These are phyloP conservation scores for Fusarium setosum DNA, from an alignment of 2,329 filamentous ascomycete genomes.

Conservation along the genomic window DNA sequence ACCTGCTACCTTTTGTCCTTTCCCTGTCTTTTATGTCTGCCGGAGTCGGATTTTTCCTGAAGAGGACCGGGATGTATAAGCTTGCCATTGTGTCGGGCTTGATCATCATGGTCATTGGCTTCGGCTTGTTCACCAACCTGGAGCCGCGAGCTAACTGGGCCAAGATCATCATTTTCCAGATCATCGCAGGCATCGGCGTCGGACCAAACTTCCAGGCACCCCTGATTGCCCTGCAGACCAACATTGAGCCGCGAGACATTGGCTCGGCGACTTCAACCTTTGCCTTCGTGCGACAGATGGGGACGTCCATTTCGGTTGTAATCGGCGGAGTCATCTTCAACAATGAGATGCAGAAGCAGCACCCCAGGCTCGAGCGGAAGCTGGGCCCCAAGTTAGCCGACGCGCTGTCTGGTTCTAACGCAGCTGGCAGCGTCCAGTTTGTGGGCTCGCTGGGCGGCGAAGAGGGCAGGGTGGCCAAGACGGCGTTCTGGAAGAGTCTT, in stretches of 20 bases:
- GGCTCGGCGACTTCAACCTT: conserved; percentile 77
- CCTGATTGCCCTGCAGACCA: conserved; percentile 74
- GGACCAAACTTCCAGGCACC: conserved; percentile 78
- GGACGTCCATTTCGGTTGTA: conserved; percentile 75
- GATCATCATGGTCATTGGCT: conserved; percentile 70
- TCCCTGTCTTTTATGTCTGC: conserved; percentile 73
- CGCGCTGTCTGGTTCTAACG: conserved; percentile 67
- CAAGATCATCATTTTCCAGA: conserved; percentile 70
- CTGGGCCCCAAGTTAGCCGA: conserved; percentile 63
- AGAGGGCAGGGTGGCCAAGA: conserved; percentile 56
- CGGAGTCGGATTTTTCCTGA: conserved; percentile 65
- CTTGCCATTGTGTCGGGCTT: conserved; percentile 70
- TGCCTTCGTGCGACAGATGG: conserved; percentile 75
- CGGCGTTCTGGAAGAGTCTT: conserved; percentile 62
- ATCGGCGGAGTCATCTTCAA: conserved; percentile 84
- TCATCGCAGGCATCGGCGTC: conserved; percentile 71
- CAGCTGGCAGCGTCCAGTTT: conserved; percentile 69
- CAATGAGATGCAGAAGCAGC: conserved; percentile 74
- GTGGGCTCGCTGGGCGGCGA: conserved; percentile 62
- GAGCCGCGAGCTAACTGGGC: conserved; percentile 64
- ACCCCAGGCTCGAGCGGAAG: conserved; percentile 57
- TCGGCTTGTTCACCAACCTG: conserved; percentile 72
- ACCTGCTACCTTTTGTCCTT: conserved; percentile 77
- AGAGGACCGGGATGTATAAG: conserved; percentile 74
- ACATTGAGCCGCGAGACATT: conserved; percentile 70